Evolutionary conservation across 192 early-diverging fungal genomes (phyloP).

Genomic region (Coemansia sp.): DNA sequence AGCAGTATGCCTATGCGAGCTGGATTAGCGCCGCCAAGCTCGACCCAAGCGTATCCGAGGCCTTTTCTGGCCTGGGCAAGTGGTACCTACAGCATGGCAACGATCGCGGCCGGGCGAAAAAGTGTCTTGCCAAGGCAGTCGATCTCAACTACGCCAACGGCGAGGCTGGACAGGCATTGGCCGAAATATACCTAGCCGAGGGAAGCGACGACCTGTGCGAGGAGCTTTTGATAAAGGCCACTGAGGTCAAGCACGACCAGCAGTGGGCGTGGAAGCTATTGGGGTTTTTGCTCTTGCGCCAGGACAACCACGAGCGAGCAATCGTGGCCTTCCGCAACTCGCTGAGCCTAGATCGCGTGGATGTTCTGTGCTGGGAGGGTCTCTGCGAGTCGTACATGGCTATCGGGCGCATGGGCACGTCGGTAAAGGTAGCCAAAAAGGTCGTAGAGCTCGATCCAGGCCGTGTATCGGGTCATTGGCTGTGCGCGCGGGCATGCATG

Average conservation of each 20-base stretch:
- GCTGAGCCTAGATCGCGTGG: conserved; percentile 70
- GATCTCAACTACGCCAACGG: conserved; percentile 67
- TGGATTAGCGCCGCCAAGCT: conserved; percentile 75
- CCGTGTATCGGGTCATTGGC: conserved; percentile 42
- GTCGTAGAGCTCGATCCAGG: conserved; percentile 68
- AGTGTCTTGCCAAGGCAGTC: conserved; percentile 85
- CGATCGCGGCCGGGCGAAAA: conserved; percentile 70
- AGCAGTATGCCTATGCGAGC: conserved; percentile 64
- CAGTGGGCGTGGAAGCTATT: conserved; percentile 83
- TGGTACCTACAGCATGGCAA: conserved; percentile 74
- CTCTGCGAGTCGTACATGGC: conserved; percentile 75
- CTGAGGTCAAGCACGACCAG: conserved; percentile 45
- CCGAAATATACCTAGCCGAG: conserved; percentile 62
- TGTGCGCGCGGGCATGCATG: conserved; percentile 27
- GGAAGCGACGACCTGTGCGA: conserved; percentile 48
- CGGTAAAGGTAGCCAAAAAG: conserved; percentile 66
- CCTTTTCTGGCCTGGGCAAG: conserved; percentile 82
- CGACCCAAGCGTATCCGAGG: conserved; percentile 62
- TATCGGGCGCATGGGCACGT: conserved; percentile 59
- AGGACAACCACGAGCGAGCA: conserved; percentile 57
- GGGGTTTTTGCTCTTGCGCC: conserved; percentile 70
- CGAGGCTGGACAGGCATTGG: conserved; percentile 68
- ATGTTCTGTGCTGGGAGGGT: conserved; percentile 76
- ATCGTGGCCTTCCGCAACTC: conserved; percentile 80
- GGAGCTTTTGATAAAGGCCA: conserved; percentile 20